A percentile compares a stretch with the other conserved stretches of the same genome.
Evolutionary conservation across 106 monocot species (phyloP).

Genomic region (Vanilla planifolia): DNA sequence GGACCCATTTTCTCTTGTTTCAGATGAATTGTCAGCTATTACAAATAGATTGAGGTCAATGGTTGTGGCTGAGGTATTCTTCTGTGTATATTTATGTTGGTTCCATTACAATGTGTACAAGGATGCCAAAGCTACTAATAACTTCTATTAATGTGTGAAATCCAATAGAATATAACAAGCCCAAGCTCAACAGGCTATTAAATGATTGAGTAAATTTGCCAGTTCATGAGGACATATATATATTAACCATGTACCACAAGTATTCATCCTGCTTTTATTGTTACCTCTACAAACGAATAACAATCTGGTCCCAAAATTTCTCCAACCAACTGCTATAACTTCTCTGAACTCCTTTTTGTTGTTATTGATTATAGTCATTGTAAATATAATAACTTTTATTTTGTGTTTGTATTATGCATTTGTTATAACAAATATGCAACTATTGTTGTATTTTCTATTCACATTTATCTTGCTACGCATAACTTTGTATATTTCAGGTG

Average conservation of each 20-base stretch:
- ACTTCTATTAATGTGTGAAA: not conserved
- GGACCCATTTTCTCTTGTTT: constrained; percentile 91
- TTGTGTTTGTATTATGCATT: not conserved
- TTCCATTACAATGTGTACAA: not conserved
- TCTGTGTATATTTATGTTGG: not conserved
- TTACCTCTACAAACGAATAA: too few species aligned
- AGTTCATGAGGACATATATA: too few species aligned
- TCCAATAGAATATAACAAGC: too few species aligned
- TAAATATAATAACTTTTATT: too few species aligned
- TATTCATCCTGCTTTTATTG: too few species aligned
- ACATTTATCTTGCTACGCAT: not conserved
- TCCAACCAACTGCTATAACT: too few species aligned
- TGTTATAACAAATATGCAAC: not conserved
- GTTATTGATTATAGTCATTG: too few species aligned
- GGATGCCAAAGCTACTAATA: too few species aligned
- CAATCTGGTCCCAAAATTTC: too few species aligned
- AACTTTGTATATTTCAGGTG: constrained; percentile 31
- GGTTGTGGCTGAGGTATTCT: constrained; percentile 69
- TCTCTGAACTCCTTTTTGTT: not conserved
- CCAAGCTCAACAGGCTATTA: too few species aligned
- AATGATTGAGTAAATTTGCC: too few species aligned
- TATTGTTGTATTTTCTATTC: not conserved
- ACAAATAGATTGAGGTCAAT: constrained; percentile 72
- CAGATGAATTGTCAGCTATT: constrained; percentile 80
- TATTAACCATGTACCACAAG: too few species aligned